These are phyloP conservation scores for Echria macrotheca DNA, from an alignment of 495 filamentous ascomycete species.

Conservation along the genomic window DNA sequence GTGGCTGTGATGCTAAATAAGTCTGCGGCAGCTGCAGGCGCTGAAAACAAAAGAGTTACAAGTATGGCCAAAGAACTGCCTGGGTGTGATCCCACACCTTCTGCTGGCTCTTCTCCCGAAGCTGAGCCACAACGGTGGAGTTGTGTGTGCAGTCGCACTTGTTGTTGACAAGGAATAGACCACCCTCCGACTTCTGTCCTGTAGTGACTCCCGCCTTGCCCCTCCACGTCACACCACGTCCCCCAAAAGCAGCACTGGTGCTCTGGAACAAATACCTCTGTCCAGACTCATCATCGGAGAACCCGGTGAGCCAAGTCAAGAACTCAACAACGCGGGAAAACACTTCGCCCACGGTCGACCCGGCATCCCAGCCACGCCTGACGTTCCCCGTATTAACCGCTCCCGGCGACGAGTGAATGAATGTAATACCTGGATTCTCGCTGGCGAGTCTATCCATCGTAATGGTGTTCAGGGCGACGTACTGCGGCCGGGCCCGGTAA, in stretches of 20 bases:
- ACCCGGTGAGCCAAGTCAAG: conserved; percentile 10
- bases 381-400: conserved; percentile 31
- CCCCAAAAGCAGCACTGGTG: conserved; percentile 30
- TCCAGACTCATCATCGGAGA: conserved; percentile 25
- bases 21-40: too few relatives aligned
- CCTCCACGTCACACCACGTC: conserved; percentile 22
- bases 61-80: conserved; percentile 21
- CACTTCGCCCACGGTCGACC: conserved; percentile 19
- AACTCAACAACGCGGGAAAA: conserved; percentile 20
- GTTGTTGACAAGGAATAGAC: conserved; percentile 27
- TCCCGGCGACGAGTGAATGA: conserved; percentile 34
- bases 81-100: conserved; percentile 27
- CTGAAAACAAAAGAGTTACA: too few relatives aligned
- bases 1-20: too few relatives aligned
- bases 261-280: conserved; percentile 30
- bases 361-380: conserved; percentile 21
- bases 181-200: conserved; percentile 10
- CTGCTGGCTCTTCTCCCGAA: conserved; percentile 21
- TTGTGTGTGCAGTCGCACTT: conserved; percentile 27
- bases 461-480: conserved; percentile 18
- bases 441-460: conserved; percentile 23
- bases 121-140: conserved; percentile 20
- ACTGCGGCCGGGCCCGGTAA: conserved; percentile 15
- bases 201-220: conserved; percentile 19
- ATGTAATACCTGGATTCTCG: conserved; percentile 30